These are phyloP conservation scores for Cryptococcus sp. DNA, from an alignment of 1,284 basidiomycete species.

Conservation along the genomic window DNA sequence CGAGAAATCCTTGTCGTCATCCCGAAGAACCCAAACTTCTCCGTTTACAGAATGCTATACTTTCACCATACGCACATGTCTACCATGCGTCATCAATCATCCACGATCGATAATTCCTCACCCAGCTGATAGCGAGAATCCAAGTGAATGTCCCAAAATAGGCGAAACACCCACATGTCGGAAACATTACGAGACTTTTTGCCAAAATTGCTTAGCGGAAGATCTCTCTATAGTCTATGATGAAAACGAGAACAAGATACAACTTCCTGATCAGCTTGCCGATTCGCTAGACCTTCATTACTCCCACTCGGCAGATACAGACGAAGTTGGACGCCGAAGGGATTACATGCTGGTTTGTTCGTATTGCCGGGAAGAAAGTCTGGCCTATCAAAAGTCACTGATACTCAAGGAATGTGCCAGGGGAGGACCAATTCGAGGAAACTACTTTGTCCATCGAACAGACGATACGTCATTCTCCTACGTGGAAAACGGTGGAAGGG, in stretches of 20 bases:
- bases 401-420: conserved; percentile 12
- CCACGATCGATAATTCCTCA: conserved; percentile 1
- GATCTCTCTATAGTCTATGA: not conserved
- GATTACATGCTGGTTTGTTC: not conserved
- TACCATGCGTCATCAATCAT: conserved; percentile 8
- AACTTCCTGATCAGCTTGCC: not conserved
- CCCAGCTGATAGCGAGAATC: conserved; percentile 1
- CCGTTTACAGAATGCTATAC: not conserved
- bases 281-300: not conserved
- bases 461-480: not conserved
- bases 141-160: not conserved
- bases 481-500: conserved; percentile 12
- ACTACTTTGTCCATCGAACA: not conserved
- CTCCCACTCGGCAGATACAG: not conserved
- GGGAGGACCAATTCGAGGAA: conserved; percentile 3
- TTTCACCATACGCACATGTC: conserved; percentile 8
- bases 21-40: not conserved
- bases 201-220: not conserved
- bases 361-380: conserved; percentile 9
- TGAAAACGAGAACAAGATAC: not conserved
- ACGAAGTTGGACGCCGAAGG: not conserved
- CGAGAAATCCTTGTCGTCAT: not conserved
- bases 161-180: not conserved
- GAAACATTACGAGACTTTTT: not conserved
- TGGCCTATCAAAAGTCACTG: not conserved